Conservation (phyloP, 306 rosid species). For the Bauhinia variegata region DNA sequence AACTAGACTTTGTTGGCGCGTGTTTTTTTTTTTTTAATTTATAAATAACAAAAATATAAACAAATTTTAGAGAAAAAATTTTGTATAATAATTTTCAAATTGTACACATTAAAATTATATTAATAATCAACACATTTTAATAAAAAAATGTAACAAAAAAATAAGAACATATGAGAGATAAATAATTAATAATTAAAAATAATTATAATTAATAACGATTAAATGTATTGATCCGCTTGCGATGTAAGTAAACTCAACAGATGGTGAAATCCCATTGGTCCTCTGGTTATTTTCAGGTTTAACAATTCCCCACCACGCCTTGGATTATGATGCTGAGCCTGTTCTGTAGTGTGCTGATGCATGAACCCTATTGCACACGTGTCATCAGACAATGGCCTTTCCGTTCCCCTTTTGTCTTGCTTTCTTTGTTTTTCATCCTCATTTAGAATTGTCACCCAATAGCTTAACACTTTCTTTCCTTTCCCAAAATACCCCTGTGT, state of each 20-base stretch:
- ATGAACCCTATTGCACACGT: constrained; percentile 35
- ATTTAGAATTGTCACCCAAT: constrained; percentile 37
- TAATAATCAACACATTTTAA: too few relatives aligned
- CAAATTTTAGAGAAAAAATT: too few relatives aligned
- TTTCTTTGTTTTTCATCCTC: constrained; percentile 33
- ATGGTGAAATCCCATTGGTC: constrained; percentile 35
- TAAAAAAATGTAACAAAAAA: too few relatives aligned
- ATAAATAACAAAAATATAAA: too few relatives aligned
- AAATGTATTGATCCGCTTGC: constrained; percentile 35
- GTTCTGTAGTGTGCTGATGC: constrained; percentile 25
- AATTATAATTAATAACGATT: constrained; percentile 34
- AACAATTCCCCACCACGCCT: constrained; percentile 39
- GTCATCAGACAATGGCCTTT: constrained; percentile 33
- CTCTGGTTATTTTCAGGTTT: constrained; percentile 30
- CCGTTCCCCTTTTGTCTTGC: constrained; percentile 35
- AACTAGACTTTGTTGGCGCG: too few relatives aligned
- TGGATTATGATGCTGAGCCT: too few relatives aligned
- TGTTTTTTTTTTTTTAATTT: too few relatives aligned
- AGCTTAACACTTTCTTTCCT: constrained; percentile 21
- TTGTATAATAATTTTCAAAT: too few relatives aligned
- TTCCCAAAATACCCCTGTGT: constrained; percentile 30
- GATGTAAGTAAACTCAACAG: constrained; percentile 45
- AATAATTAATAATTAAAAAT: too few relatives aligned
- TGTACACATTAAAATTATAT: too few relatives aligned
- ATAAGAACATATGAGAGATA: too few relatives aligned